Evolutionary conservation across 2,329 filamentous ascomycete genomes (phyloP).

Genomic region (Aspergillus flavus): DNA sequence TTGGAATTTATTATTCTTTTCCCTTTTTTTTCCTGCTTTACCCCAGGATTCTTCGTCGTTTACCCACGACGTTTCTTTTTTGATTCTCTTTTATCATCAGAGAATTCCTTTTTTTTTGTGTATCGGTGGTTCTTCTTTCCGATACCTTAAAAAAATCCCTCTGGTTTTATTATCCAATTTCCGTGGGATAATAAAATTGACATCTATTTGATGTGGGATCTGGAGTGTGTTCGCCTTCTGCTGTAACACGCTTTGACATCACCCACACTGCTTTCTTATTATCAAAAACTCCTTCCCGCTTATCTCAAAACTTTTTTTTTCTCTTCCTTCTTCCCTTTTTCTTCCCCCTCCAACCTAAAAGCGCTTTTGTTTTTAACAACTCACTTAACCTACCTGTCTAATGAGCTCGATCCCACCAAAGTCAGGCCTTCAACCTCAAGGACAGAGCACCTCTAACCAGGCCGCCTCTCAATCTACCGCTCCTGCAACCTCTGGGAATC

Average conservation of each 20-base stretch:
- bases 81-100: conserved; percentile 5
- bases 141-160: conserved; percentile 6
- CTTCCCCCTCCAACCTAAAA: conserved; percentile 10
- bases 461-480: conserved; percentile 50
- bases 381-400: conserved; percentile 47
- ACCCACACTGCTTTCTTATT: conserved; percentile 11
- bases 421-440: conserved; percentile 54
- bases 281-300: conserved; percentile 2
- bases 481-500: conserved; percentile 52
- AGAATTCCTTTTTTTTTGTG: conserved; percentile 2
- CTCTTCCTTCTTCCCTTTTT: conserved; percentile 2
- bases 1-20: conserved; percentile 13
- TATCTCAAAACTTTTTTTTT: conserved; percentile 5
- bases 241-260: conserved; percentile 24
- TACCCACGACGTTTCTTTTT: conserved; percentile 22
- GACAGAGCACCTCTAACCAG: conserved; percentile 52
- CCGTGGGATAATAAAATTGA: conserved; percentile 15
- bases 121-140: conserved; percentile 22
- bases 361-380: conserved; percentile 10
- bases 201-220: conserved; percentile 25
- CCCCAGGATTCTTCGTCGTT: conserved; percentile 24
- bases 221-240: conserved; percentile 23
- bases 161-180: conserved; percentile 14
- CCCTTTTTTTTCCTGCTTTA: conserved; percentile 21
- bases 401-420: conserved; percentile 61